Evolutionary conservation across 768 basidiomycete species (phyloP).

Genomic region (Gloeopeniophorella convolvens): DNA sequence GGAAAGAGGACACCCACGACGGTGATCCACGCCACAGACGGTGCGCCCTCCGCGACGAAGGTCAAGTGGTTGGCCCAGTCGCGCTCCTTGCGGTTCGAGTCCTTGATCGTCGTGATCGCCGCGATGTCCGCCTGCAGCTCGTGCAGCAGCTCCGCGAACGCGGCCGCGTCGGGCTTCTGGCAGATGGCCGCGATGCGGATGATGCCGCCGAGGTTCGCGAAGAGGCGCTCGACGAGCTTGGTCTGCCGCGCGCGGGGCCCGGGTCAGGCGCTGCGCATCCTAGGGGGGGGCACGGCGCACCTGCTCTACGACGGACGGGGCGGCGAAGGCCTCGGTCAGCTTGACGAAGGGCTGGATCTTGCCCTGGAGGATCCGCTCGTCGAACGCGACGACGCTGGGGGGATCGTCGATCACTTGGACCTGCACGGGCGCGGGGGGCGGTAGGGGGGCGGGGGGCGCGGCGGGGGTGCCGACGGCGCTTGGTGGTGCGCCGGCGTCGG

Average conservation of each 20-base stretch:
- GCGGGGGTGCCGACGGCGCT: conserved; percentile 26
- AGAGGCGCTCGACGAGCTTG: conserved; percentile 57
- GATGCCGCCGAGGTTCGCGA: conserved; percentile 59
- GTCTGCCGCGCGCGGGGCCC: conserved; percentile 41
- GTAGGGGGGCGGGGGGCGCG: conserved; percentile 32
- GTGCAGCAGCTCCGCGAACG: conserved; percentile 49
- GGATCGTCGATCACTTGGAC: conserved; percentile 37
- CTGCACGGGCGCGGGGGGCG: conserved; percentile 33
- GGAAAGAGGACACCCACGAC: conserved; percentile 46
- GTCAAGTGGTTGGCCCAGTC: conserved; percentile 81
- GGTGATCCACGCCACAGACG: conserved; percentile 83
- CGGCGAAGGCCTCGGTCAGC: conserved; percentile 65
- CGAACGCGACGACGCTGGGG: conserved; percentile 62
- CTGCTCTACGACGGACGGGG: conserved; percentile 66
- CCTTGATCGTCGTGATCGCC: conserved; percentile 74
- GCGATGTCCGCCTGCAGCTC: conserved; percentile 70
- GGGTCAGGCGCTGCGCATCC: neutral
- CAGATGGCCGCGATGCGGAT: conserved; percentile 64
- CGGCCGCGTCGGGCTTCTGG: conserved; percentile 68
- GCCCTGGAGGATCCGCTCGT: conserved; percentile 64
- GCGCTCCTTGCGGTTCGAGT: conserved; percentile 68
- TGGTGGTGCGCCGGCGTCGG: conserved; percentile 27
- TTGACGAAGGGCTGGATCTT: conserved; percentile 70
- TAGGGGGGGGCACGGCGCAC: conserved; percentile 38
- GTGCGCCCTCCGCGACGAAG: conserved; percentile 74